Evolutionary conservation across 768 basidiomycete species (phyloP).

Genomic region (Lepiota venenata): DNA sequence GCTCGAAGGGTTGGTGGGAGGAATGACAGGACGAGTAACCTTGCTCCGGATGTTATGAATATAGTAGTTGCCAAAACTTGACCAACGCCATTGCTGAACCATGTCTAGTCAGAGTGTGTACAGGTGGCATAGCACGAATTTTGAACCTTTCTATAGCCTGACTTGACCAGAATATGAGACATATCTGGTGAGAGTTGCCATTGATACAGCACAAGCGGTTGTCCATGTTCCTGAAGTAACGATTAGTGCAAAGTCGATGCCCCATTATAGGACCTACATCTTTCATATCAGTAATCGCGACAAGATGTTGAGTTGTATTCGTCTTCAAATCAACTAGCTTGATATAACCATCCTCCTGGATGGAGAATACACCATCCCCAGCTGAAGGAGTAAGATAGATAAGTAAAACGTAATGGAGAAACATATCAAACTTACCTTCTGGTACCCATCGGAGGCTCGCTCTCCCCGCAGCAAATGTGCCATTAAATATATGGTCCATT

Average conservation of each 20-base stretch:
- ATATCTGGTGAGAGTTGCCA: constrained; percentile 93
- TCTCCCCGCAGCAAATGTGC: constrained; percentile 61
- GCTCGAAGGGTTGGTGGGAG: constrained; percentile 64
- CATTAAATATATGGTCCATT: constrained; percentile 92
- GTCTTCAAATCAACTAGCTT: constrained; percentile 78
- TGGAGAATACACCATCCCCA: constrained; percentile 90
- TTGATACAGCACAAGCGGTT: constrained; percentile 41
- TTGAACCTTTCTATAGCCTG: constrained; percentile 66
- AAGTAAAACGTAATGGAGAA: not conserved
- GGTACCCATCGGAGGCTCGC: constrained; percentile 78
- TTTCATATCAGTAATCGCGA: constrained; percentile 54
- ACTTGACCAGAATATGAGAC: constrained; percentile 82
- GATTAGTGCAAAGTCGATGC: not conserved
- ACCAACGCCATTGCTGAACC: constrained; percentile 89
- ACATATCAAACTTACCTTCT: constrained; percentile 60
- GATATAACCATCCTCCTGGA: constrained; percentile 58
- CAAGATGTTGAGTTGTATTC: constrained; percentile 61
- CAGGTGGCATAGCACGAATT: not conserved
- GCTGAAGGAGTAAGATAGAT: constrained; percentile 42
- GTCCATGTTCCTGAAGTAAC: constrained; percentile 48
- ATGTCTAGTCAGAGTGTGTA: constrained; percentile 7
- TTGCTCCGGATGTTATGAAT: constrained; percentile 76
- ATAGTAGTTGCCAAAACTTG: constrained; percentile 89
- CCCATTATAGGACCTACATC: constrained; percentile 44
- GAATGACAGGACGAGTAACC: constrained; percentile 65